Base-by-base conservation (phyloP, 805 yeast species). In the Kodamaea restingae region DNA sequence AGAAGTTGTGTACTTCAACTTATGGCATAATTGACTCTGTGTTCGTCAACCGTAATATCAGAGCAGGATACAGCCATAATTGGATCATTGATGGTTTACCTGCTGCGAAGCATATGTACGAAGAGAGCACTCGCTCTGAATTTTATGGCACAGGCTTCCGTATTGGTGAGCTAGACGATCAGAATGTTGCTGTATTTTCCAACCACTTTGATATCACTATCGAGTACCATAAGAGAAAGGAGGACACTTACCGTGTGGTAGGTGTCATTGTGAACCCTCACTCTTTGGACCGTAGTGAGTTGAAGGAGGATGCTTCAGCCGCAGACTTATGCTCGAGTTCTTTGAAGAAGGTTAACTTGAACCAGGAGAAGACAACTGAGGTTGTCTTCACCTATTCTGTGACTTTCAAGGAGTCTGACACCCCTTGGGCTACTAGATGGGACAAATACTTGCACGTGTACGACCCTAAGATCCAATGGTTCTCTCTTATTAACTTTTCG, bases 391-490 rank as follows among this genome's bases (percentile, higher is more conserved):
- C 95, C n/a, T 93, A 93, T 63, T 81, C 93, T 2, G 93, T 91
- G 14, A 65, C 58, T 25, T 93, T 91, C 72, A 59, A 65, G 15
- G 75, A 75, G 39, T 82, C 91, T 7, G 71, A 69, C 4, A 85
- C 93, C 2, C 78, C 80, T 3, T 93, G 98, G 98, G 98, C 97
- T 24, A 91, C 98, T 2, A 81, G 98, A 67, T 93, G 98, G 98
- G 98, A 93, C 62, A 87, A 88, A 62, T 93, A 93, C 59, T 71
- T 93, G 54, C 95, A 87, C 52, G 93, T 85, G 17, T 84, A 81
- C 58, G 95, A 87, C 56, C 95, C 97, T 41, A 83, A 84, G 56
- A 85, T 93, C 51, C 97, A 93, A 66, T 91, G 98, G 97, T 86
- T 88, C 54, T 88, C 97, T 2, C 76, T 93, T 51, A 67, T 88